phyloP scores from a whole-genome alignment of 1,284 basidiomycete genomes.

The Pyrrhoderma lamaoense region DNA sequence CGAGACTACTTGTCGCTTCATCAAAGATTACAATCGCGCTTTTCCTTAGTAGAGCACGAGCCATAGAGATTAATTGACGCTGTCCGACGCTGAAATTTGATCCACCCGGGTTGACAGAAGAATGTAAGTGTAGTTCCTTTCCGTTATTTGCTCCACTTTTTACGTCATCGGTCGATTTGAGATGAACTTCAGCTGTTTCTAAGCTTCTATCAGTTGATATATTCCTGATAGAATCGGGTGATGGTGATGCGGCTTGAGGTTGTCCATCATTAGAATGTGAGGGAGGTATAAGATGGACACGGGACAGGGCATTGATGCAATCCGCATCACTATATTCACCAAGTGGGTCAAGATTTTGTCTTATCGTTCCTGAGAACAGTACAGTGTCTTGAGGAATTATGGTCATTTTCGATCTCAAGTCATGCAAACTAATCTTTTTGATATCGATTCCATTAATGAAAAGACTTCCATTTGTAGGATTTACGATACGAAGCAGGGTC shows the following conservation, averaged over 20 bases:
- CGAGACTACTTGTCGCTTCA: constrained; percentile 26
- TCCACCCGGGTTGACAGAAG: constrained; percentile 9
- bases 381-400: constrained; percentile 42
- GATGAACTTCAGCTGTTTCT: not conserved
- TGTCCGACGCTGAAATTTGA: constrained; percentile 11
- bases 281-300: constrained; percentile 47
- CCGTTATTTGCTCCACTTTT: not conserved
- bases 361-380: constrained; percentile 22
- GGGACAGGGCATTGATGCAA: not conserved
- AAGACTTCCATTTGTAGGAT: constrained; percentile 75
- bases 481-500: constrained; percentile 82
- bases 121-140: constrained; percentile 5
- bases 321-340: constrained; percentile 36
- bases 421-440: constrained; percentile 77
- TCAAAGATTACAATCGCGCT: constrained; percentile 28
- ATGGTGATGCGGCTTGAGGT: too few species aligned
- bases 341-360: constrained; percentile 32
- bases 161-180: not conserved
- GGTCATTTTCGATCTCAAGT: constrained; percentile 55
- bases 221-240: too few species aligned
- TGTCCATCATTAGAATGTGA: not conserved
- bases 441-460: constrained; percentile 87
- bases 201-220: too few species aligned
- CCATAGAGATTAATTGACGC: constrained; percentile 37
- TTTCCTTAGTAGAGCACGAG: constrained; percentile 28